Evolutionary conservation across 495 filamentous ascomycete genomes (phyloP), one percentile per base, ranked within the genome.

Genomic region (Amniculicola lignicola): DNA sequence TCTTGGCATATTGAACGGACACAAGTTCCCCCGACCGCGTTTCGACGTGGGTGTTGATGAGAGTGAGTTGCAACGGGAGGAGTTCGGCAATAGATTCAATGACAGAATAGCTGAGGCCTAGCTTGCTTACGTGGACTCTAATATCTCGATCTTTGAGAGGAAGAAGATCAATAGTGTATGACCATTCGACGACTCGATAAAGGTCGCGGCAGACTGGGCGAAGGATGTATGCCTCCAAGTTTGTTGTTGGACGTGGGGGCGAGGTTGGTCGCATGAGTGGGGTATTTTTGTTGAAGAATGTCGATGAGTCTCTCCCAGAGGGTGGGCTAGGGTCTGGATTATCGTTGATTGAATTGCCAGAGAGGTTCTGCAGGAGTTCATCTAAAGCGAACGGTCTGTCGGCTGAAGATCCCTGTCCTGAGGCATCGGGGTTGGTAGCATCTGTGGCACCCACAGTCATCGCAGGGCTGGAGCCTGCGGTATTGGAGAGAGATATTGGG

Each of bases 181-280:
- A 41, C 49, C 49, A 59, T 36, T 51, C 38, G 18, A 59, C 28
- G 11, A 14, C 37, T 7, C 14, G 9, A 1, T 11, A 27, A 22
- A 27, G 9, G 9, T 51, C 39, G 19, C 42, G 45, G 0, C n/a
- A 29, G 19, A 36, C 11, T 12, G 61, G 50, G 3, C 19, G 42
- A 1, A 63, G 22, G 33, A 48, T 44, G 31, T 55, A 59, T 2
- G 55, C 61, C 36, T 63, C 55, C 1, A 59, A 18, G 16, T 18
- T 40, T 18, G 6, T 40, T 6, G 16, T 12, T n/a, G 29, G n/a
- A 33, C 7, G 7, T n/a, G 7, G n/a, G n/a, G 29, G 29, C n/a
- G 23, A 25, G 9, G 25, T 31, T 21, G 44, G 35, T 12, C 10
- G 49, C 15, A 25, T 18, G 14, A 27, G 23, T 16, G 36, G 11